phyloP scores from a whole-genome alignment of 768 basidiomycete genomes.

The Suillus clintonianus region DNA sequence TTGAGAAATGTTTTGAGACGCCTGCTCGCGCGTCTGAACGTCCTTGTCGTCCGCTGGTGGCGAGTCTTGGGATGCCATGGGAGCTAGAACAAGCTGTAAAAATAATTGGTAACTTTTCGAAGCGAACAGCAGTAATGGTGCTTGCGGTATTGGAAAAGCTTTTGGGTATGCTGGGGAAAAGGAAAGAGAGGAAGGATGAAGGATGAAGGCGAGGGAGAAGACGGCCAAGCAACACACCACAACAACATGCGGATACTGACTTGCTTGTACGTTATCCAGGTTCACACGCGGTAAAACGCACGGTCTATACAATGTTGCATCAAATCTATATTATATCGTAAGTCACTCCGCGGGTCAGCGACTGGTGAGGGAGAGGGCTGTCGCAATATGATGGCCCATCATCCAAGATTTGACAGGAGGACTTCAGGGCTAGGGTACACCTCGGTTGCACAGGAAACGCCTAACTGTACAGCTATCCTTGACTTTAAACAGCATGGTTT shows the following conservation, averaged over 20 bases:
- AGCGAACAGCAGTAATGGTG: not conserved
- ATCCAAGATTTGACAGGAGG: not conserved
- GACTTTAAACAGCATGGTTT: no score
- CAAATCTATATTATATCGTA: not conserved
- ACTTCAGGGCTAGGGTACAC: not conserved
- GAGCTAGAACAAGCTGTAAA: constrained; percentile 6
- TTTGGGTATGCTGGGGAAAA: constrained; percentile 28
- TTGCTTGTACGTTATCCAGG: constrained; percentile 15
- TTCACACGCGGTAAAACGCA: constrained; percentile 18
- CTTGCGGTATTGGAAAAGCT: constrained; percentile 15
- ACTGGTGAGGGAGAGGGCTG: no score
- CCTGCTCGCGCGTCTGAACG: constrained; percentile 23
- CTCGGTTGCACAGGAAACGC: no score
- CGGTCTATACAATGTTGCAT: not conserved
- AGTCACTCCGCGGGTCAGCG: not conserved
- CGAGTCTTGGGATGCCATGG: constrained; percentile 28
- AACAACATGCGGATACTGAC: constrained; percentile 23
- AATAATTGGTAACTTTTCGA: not conserved
- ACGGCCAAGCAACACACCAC: constrained; percentile 17
- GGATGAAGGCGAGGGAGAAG: constrained; percentile 18
- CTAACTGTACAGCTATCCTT: no score
- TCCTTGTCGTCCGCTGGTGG: constrained; percentile 15
- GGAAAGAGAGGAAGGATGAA: constrained; percentile 10
- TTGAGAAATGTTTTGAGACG: constrained; percentile 16
- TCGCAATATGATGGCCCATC: no score